Base-by-base conservation (phyloP, 2,329 filamentous ascomycete genomes). In the Beauveria asiatica region DNA sequence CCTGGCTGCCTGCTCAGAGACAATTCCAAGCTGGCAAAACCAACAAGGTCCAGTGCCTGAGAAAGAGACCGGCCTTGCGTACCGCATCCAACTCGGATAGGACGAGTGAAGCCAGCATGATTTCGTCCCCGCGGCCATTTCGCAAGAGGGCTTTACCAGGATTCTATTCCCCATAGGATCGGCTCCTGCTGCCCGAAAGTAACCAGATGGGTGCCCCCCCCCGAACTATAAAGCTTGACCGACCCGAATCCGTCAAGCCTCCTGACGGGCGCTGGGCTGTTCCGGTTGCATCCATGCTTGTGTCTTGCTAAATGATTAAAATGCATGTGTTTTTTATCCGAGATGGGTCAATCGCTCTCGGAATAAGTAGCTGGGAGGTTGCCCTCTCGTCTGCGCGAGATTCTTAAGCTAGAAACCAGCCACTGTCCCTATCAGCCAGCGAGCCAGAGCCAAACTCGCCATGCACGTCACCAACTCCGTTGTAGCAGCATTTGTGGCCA, bases 391-490 rank as follows among this genome's bases (percentile, higher is more conserved):
- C 13, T 33, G 2, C 45, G 3, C 3, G 33, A 30, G n/a, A 4
- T 25, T 33, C 30, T 6, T 10, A 9, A 55, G 25, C 25, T 11
- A 41, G 45, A 57, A 41, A 27, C 21, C 41, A 3, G 23, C 21
- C 23, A 11, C 10, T 33, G 9, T 44, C 17, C 8, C 8, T 52
- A 13, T 21, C 33, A 33, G 30, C 30, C 30, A 33, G 30, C 30
- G 13, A 33, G 23, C 8, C 13, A 17, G 5, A 11, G 10, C 21
- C 21, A 37, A n/a, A 33, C 19, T 41, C 62, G 65, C 61, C 19
- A 75, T 75, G 73, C 71, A 68, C 57, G 64, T 73, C 65, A 66
- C 66, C 23, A 61, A 66, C 17, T 60, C 68, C 25, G 62, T 70
- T 45, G 39, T 72, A 60, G 67, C 69, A 6, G 68, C 70, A 60